A percentile compares a stretch with the other conserved stretches of the same genome.
These are phyloP conservation scores for Leccinum uliginosum DNA, from an alignment of 768 basidiomycete species.

Conservation along the genomic window DNA sequence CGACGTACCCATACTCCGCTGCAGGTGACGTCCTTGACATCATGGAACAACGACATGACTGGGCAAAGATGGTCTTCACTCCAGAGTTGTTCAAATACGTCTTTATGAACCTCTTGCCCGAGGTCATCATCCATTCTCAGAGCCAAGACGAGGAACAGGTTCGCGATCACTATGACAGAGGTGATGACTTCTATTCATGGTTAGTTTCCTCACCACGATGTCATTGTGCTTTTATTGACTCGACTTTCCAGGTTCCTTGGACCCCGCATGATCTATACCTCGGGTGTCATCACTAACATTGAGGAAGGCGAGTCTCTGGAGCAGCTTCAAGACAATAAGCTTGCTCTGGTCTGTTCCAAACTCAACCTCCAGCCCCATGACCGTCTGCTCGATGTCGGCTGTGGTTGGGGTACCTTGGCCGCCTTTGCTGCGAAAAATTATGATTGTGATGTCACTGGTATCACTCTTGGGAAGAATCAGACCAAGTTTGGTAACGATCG, in stretches of 20 bases:
- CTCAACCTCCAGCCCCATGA: constrained; percentile 85
- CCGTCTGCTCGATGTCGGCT: constrained; percentile 79
- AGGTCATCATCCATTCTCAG: constrained; percentile 88
- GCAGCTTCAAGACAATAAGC: constrained; percentile 96
- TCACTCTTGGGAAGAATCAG: constrained; percentile 90
- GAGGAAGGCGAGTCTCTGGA: constrained; percentile 79
- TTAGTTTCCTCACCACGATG: background rate
- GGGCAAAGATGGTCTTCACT: constrained; percentile 90
- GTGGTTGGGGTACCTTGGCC: constrained; percentile 95
- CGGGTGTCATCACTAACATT: constrained; percentile 76
- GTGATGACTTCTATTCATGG: constrained; percentile 96
- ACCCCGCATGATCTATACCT: constrained; percentile 96
- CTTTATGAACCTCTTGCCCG: constrained; percentile 82
- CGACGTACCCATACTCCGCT: background rate
- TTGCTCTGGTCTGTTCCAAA: constrained; percentile 92
- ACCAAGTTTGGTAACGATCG: constrained; percentile 89
- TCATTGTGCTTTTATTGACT: background rate
- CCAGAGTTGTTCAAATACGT: constrained; percentile 92
- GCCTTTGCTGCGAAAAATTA: constrained; percentile 98
- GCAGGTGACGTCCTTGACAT: constrained; percentile 90
- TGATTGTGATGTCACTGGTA: constrained; percentile 92
- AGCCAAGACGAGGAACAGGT: constrained; percentile 94
- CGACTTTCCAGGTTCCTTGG: constrained; percentile 71
- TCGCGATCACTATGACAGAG: constrained; percentile 93
- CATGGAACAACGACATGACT: constrained; percentile 93